Evolutionary conservation across 2,329 filamentous ascomycete species (phyloP), one percentile per base, ranked within the genome.

Genomic region (Leptographium wingfieldii): DNA sequence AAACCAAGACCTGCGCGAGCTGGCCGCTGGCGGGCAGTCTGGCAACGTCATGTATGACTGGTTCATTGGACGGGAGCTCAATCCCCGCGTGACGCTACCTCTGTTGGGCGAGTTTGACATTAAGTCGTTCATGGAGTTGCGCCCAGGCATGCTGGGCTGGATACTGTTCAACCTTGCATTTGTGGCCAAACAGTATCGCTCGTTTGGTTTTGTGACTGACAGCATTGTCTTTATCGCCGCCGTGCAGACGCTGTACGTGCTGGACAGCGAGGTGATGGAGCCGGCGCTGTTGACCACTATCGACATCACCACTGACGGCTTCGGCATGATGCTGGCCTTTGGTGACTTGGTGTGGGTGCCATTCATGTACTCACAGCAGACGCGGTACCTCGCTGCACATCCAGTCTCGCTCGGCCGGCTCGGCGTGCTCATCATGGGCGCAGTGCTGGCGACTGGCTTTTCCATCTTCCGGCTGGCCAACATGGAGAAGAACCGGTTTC

Each of bases 1-100:
- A 55, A 40, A 43, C 31, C 49, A 64, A 25, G 87, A 88, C 70
- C 74, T 80, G 63, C 88, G 92, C 49, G 86, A 94, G 70, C 80
- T 97, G 9, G 92, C 92, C 0, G 82, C 83, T 1, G 91, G 92
- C 52, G 92, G 91, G 19, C 82, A 88, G 69, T 85, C 84, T 1
- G 92, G 91, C 61, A 96, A 95, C 72, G 75, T 90, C 64, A 73
- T 96, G 46, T 96, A 97, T 72, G 92, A 97, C 73, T 97, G 90
- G 84, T 97, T 91, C 74, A 96, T 97, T 65, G 92, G 92, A 25
- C 88, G 92, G 33, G 92, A 97, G 73, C 84, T 97, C 62, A 97
- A 97, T 74, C 92, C 92, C 3, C 89, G 92, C 56, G 73, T 95
- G 62, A 83, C 80, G 0, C 75, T 96, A 29, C 91, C 91, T 2